Conservation (phyloP, 768 basidiomycete species). For the Suillus cothurnatus region DNA sequence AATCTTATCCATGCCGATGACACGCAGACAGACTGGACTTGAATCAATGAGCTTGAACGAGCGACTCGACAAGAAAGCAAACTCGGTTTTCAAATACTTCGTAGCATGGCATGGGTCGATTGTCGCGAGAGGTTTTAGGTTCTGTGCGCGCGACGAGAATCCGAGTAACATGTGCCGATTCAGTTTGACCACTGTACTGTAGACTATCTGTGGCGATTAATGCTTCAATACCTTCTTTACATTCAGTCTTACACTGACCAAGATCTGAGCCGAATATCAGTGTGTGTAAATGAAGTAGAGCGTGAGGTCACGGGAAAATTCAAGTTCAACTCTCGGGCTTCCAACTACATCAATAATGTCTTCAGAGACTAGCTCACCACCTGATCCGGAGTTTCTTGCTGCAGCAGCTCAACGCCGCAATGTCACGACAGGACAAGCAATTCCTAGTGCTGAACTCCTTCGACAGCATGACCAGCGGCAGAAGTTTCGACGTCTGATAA, state of each 20-base stretch:
- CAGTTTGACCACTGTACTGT: too few species aligned
- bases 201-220: too few species aligned
- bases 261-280: neutral
- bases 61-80: too few species aligned
- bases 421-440: neutral
- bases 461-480: constrained; percentile 70
- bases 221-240: neutral
- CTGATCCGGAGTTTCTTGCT: constrained; percentile 27
- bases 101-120: too few species aligned
- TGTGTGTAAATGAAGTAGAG: neutral
- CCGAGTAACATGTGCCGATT: too few species aligned
- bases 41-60: too few species aligned
- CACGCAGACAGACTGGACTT: too few species aligned
- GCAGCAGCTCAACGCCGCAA: constrained; percentile 31
- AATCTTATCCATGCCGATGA: too few species aligned
- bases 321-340: neutral
- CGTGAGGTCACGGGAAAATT: neutral
- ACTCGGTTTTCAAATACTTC: too few species aligned
- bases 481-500: constrained; percentile 72
- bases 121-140: too few species aligned
- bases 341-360: neutral
- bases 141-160: too few species aligned
- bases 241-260: neutral
- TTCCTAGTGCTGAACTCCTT: constrained; percentile 17
- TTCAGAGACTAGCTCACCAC: constrained; percentile 12